A percentile compares a stretch with the other conserved stretches of the same genome.
phyloP scores from a whole-genome alignment of 768 basidiomycete genomes.

The Rhodotorula kratochvilovae region DNA sequence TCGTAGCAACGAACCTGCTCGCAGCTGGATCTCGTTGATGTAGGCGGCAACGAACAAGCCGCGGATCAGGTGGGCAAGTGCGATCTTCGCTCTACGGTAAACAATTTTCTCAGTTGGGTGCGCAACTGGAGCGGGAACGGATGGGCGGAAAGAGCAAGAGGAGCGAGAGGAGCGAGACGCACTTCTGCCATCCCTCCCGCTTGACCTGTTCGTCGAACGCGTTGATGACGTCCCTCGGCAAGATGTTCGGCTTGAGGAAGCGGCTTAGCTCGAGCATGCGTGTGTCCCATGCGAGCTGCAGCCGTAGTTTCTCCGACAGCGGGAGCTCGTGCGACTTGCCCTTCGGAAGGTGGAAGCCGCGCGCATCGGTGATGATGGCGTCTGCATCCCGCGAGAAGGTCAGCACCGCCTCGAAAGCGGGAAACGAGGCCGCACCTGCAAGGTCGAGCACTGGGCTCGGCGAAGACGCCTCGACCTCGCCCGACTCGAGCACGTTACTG shows the following conservation, averaged over 20 bases:
- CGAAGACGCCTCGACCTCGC: slow-evolving; percentile 6
- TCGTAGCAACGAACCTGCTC: neutral
- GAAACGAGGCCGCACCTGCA: slow-evolving; percentile 6
- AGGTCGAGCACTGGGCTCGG: slow-evolving; percentile 14
- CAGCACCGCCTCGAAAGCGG: neutral
- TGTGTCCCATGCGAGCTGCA: slow-evolving; percentile 18
- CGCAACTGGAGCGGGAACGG: too few relatives aligned
- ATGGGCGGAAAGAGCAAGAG: too few relatives aligned
- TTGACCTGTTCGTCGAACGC: neutral
- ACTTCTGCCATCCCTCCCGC: slow-evolving; percentile 18
- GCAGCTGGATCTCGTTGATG: slow-evolving; percentile 15
- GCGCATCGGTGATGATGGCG: slow-evolving; percentile 15
- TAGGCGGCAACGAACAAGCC: slow-evolving; percentile 14
- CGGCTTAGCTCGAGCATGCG: neutral
- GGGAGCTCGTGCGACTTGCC: slow-evolving; percentile 16
- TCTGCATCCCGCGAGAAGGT: neutral
- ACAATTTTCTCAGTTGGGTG: too few relatives aligned
- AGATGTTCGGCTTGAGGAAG: neutral
- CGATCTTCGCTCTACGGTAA: neutral
- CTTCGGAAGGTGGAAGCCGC: slow-evolving; percentile 18
- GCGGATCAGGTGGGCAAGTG: slow-evolving; percentile 16
- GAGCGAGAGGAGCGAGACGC: too few relatives aligned
- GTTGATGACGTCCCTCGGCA: slow-evolving; percentile 14
- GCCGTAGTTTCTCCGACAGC: slow-evolving; percentile 11
- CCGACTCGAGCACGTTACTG: neutral